These are phyloP conservation scores for Citrus unshiu DNA, from an alignment of 345 rosid species.

Conservation along the genomic window DNA sequence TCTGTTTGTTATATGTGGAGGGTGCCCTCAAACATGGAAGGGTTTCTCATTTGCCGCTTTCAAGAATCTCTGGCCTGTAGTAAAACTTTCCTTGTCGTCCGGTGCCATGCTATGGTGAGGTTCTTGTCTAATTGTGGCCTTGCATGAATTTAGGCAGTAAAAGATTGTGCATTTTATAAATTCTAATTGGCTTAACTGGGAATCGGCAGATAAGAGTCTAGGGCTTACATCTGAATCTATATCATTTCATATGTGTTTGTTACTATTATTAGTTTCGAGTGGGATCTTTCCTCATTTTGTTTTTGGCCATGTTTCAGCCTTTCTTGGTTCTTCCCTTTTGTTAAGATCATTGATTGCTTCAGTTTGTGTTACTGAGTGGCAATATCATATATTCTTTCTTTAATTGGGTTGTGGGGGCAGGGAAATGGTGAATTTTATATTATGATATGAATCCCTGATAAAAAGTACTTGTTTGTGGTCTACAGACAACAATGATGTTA, in stretches of 20 bases:
- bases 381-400: too few relatives aligned
- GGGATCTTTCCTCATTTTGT: background rate
- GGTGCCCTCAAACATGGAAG: slow-evolving; percentile 68
- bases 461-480: background rate
- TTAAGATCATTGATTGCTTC: background rate
- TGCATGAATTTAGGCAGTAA: background rate
- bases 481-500: background rate
- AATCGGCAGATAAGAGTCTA: background rate
- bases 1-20: slow-evolving; percentile 48
- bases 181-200: background rate
- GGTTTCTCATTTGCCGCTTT: slow-evolving; percentile 59
- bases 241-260: background rate
- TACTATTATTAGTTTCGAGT: background rate
- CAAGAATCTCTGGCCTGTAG: slow-evolving; percentile 60
- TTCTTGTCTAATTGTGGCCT: background rate
- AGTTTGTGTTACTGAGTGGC: background rate
- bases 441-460: background rate
- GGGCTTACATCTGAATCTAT: background rate
- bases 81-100: slow-evolving; percentile 70
- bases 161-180: too few relatives aligned
- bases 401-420: too few relatives aligned
- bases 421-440: too few relatives aligned
- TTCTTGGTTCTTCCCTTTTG: background rate
- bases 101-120: slow-evolving; percentile 74
- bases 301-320: background rate